A percentile compares a stretch with the other conserved stretches of the same genome.
Evolutionary conservation across 352 stramenopile species (phyloP).

Genomic region (Globisporangium canariense): DNA sequence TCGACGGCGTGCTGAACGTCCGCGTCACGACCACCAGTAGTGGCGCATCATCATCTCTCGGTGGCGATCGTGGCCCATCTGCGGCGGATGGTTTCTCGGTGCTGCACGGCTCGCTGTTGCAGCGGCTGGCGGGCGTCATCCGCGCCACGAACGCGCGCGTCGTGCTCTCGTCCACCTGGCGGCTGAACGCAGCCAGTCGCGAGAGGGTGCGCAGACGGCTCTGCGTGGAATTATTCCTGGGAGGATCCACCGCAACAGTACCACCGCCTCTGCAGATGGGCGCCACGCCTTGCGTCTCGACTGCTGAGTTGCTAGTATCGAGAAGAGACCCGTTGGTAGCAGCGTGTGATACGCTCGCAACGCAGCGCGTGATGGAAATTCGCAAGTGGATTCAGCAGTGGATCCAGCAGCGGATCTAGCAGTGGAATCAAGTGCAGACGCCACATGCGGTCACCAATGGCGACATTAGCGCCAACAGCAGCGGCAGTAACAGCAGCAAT

Average conservation of each 20-base stretch:
- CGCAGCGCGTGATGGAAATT: not conserved
- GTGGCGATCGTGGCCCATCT: not conserved
- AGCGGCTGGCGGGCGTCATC: not conserved
- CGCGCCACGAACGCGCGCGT: not conserved
- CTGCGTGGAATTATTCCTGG: conserved; percentile 1
- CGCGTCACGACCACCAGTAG: not conserved
- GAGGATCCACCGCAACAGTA: not conserved
- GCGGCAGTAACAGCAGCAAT: not conserved
- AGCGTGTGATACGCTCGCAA: not conserved
- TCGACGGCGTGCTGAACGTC: conserved; percentile 6
- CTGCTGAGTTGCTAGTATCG: not conserved
- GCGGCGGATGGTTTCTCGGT: not conserved
- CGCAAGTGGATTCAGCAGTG: no score
- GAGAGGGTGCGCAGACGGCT: not conserved
- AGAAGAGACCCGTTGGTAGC: not conserved
- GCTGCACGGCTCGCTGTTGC: conserved; percentile 5
- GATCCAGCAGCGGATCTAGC: no score
- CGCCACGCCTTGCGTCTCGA: not conserved
- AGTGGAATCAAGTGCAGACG: conserved; percentile 1
- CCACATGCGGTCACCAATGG: not conserved
- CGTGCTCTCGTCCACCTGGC: conserved; percentile 4
- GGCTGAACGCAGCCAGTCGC: conserved; percentile 5
- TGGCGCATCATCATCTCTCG: not conserved
- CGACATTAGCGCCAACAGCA: not conserved
- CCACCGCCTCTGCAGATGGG: not conserved